Base-by-base conservation (phyloP, 2,329 filamentous ascomycete genomes). In the Lachnellula arida region DNA sequence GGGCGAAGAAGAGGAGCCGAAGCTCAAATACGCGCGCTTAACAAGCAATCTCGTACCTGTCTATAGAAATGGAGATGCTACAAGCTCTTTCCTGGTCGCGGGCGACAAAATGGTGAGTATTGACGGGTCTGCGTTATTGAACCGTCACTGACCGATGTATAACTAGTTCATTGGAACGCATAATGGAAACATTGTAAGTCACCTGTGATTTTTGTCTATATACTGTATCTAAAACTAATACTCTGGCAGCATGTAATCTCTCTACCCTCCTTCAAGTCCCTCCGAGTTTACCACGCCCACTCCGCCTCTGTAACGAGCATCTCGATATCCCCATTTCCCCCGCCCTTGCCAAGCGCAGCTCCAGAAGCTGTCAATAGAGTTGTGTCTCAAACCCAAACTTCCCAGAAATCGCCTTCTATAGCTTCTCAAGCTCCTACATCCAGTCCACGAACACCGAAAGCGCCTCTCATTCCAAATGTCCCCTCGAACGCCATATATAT, bases 11-110 rank as follows among this genome's bases (percentile, higher is more conserved):
- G 93, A 97, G 17, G 93, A 97, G 73, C 95, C 94, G 28, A 88
- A 87, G 68, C 82, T 99, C 66, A 99, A 99, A 74, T 97, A 97
- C 71, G 88, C 87, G 50, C 87, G 91, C 49, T 75, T 97, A 64
- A 97, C 94, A 7, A 87, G 86, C 58, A 86, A 87, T 66, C 76
- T 99, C 59, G 84, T 81, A 25, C 78, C 87, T 44, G 82, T 97
- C 35, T 99, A 99, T 75, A 86, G 91, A 56, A 96, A 96, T 75
- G 92, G 91, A 65, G 94, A 99, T 80, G 90, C 91, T 64, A 97
- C 93, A 25, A 97, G 92, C 72, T 79, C 89, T 8, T 96, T 96
- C 70, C 75, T 95, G 49, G 90, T 96, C 49, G 89, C 89, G 42
- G 93, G 93, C 51, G 93, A 99, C 77, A 97, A 97, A 77, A 96